Evolutionary conservation across 257 asterid species (phyloP).

Genomic region (Capsicum chinense): DNA sequence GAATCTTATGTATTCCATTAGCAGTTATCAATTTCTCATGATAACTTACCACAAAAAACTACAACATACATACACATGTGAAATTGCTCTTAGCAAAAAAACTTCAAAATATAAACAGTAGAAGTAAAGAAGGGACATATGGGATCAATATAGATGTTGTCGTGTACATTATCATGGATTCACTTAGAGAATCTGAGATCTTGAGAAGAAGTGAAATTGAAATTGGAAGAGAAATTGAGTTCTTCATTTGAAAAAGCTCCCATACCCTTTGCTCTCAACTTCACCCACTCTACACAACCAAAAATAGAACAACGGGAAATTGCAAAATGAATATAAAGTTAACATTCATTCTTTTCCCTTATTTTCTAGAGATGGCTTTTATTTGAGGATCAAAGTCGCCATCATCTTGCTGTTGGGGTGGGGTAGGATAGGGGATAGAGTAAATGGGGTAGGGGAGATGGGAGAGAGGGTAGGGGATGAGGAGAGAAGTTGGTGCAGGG

Average conservation of each 20-base stretch:
- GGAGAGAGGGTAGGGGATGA: too few species aligned
- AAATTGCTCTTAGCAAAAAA: not conserved
- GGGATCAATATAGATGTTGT: slow-evolving; percentile 77
- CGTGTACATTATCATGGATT: slow-evolving; percentile 86
- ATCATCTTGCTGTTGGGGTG: too few species aligned
- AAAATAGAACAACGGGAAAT: not conserved
- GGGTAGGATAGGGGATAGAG: too few species aligned
- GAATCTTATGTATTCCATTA: not conserved
- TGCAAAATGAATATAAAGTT: not conserved
- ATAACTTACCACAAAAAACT: not conserved
- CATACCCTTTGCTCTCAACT: slow-evolving; percentile 44
- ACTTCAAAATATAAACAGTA: not conserved
- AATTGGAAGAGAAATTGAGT: slow-evolving; percentile 38
- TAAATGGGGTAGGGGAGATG: too few species aligned
- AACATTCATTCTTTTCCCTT: not conserved
- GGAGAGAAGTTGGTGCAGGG: too few species aligned
- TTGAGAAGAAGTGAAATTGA: slow-evolving; percentile 47
- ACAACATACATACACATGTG: not conserved
- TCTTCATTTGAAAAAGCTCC: slow-evolving; percentile 54
- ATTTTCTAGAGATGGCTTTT: too few species aligned
- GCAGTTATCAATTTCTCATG: not conserved
- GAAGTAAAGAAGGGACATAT: slow-evolving; percentile 37
- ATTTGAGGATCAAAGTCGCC: too few species aligned
- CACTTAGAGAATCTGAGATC: slow-evolving; percentile 72
- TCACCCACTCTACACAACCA: slow-evolving; percentile 29